Percentiles rank a stretch among this genome's conserved stretches.
Evolutionary conservation across 2,329 filamentous ascomycete genomes (phyloP).

Genomic region (Diplodia corticola): DNA sequence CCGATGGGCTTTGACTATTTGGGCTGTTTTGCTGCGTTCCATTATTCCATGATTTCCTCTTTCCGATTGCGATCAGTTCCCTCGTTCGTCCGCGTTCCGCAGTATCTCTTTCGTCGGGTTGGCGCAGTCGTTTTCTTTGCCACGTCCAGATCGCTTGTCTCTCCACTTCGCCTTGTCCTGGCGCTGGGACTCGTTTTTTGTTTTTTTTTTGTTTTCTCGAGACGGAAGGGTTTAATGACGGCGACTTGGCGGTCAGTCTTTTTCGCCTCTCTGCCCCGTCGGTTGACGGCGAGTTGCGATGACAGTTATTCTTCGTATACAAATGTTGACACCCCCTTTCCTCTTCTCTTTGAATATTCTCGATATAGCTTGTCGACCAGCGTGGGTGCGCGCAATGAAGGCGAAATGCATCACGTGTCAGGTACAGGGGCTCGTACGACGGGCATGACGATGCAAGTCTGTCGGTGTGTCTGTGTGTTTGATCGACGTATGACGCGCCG

Average conservation of each 20-base stretch:
- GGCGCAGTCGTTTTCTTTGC: not conserved
- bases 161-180: not conserved
- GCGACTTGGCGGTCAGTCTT: conserved; percentile 9
- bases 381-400: not conserved
- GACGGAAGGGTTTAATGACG: conserved; percentile 16
- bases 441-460: not conserved
- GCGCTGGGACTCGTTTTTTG: not conserved
- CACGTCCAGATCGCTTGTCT: conserved; percentile 8
- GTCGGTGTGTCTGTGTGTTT: conserved; percentile 6
- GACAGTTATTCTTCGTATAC: conserved; percentile 10
- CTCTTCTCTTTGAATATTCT: not conserved
- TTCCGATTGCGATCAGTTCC: not conserved
- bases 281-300: not conserved
- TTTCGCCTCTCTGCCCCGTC: conserved; percentile 2
- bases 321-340: not conserved
- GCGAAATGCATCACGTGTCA: not conserved
- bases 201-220: not conserved
- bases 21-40: not conserved
- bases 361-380: not conserved
- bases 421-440: conserved; percentile 1
- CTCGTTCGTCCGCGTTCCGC: not conserved
- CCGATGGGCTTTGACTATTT: not conserved
- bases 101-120: not conserved
- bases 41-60: not conserved
- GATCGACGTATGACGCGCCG: conserved; percentile 18